phyloP scores from a whole-genome alignment of 768 basidiomycete species.

The Tylopilus rubrobrunneus region DNA sequence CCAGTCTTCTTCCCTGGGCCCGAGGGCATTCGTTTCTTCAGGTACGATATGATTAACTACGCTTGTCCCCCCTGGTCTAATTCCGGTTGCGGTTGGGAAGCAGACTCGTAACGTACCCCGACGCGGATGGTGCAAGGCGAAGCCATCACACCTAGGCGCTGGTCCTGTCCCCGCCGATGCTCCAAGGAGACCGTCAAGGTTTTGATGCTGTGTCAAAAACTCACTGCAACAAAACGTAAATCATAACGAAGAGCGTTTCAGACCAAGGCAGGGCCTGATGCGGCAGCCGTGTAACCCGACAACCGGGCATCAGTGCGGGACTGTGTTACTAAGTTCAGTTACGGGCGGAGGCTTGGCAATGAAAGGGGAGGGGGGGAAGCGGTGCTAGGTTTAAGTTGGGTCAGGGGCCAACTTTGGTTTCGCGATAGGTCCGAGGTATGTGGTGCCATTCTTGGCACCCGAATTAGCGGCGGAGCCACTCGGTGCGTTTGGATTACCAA shows the following conservation, averaged over 20 bases:
- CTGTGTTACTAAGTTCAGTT: neutral
- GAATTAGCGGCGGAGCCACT: neutral
- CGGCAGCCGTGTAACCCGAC: neutral
- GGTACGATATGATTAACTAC: conserved; percentile 16
- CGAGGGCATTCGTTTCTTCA: conserved; percentile 17
- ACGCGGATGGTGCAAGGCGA: neutral
- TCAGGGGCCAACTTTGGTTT: neutral
- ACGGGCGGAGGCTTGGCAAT: conserved; percentile 6
- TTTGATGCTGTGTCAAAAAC: neutral
- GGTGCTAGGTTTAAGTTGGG: conserved; percentile 2
- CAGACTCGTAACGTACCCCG: neutral
- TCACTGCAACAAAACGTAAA: conserved; percentile 17
- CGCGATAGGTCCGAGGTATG: neutral
- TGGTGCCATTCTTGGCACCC: neutral
- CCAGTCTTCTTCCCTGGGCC: conserved; percentile 21
- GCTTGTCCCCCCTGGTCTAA: neutral
- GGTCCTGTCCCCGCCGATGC: neutral
- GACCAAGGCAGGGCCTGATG: neutral
- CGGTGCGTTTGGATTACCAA: neutral
- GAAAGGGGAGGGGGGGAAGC: neutral
- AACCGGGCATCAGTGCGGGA: neutral
- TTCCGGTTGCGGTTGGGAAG: conserved; percentile 3
- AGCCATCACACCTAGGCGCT: neutral
- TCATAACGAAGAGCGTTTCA: conserved; percentile 13
- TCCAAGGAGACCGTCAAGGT: neutral